Evolutionary conservation across 2,329 filamentous ascomycete genomes (phyloP), one percentile per base, ranked within the genome.

Genomic region (Sporothrix mexicana): DNA sequence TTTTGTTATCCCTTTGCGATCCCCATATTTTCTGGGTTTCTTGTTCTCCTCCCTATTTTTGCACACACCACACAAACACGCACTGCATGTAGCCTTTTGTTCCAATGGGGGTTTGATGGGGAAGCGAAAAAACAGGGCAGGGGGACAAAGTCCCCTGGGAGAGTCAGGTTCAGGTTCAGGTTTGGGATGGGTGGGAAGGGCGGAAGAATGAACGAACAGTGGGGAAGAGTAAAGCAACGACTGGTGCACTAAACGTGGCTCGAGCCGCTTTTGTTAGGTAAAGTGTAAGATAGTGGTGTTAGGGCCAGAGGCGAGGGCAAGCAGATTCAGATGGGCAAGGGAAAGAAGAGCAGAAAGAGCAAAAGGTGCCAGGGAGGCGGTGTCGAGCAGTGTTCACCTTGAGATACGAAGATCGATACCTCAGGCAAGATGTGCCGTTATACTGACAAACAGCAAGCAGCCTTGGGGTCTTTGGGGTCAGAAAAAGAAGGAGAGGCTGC

Each of bases 241-340:
- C 20, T 13, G 55, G 25, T 30, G 64, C 72, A 59, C 69, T 69
- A 72, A 66, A 64, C 67, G 70, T 74, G 73, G 70, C 73, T 74
- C 73, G 73, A 74, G 73, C 73, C 73, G 73, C 73, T 70, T 70
- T 51, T 70, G 68, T 73, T 69, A 73, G 51, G 71, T 66, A 72
- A 36, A 67, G 23, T 59, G 71, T 61, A 41, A 36, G 71, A 72
- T 62, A 64, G 66, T 17, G 64, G 66, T 64, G 55, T n/a, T 69
- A 36, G 7, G 55, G 66, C 66, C 71, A 73, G 72, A 68, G 61
- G 72, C 36, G 30, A 59, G 8, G n/a, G 41, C 9, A 45, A 45
- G 57, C 53, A 57, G 51, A 17, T 17, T 23, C 5, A 61, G 57
- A 15, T 15, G 57, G 57, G 57, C 25, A 61, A 41, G n/a, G 13